A percentile compares a stretch with the other conserved stretches of the same genome.
phyloP scores from a whole-genome alignment of 2,329 filamentous ascomycete species.

The Coniosporium tulheliwenetii region DNA sequence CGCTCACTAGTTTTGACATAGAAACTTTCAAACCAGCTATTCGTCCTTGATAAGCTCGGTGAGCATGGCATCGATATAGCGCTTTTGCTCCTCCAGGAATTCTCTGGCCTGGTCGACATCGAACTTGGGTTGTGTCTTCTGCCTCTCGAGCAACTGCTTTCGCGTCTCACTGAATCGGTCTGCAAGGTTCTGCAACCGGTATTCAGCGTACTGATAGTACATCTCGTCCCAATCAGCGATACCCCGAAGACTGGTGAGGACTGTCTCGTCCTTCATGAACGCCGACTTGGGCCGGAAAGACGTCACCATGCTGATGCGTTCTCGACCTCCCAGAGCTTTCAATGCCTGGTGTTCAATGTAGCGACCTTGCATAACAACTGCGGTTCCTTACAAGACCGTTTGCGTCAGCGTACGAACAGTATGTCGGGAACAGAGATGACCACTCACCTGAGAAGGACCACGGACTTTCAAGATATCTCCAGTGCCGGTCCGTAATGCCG shows the following conservation, averaged over 20 bases:
- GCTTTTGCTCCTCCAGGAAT: conserved; percentile 17
- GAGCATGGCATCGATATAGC: conserved; percentile 18
- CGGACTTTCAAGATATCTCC: too few species aligned
- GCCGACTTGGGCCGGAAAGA: conserved; percentile 45
- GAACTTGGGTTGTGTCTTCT: conserved; percentile 13
- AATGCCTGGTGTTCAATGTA: too few species aligned
- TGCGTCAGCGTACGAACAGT: too few species aligned
- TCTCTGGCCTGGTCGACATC: conserved; percentile 16
- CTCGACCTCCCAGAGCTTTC: conserved; percentile 41
- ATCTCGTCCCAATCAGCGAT: conserved; percentile 42
- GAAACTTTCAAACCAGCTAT: background rate
- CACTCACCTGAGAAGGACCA: too few species aligned
- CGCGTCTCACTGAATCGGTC: conserved; percentile 36
- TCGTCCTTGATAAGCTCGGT: conserved; percentile 8
- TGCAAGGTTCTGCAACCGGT: conserved; percentile 47
- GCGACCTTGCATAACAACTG: too few species aligned
- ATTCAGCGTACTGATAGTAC: conserved; percentile 46
- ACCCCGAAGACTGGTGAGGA: conserved; percentile 42
- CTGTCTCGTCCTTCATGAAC: conserved; percentile 42
- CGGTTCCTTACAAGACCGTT: too few species aligned
- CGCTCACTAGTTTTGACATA: too few species aligned
- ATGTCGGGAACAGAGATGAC: too few species aligned
- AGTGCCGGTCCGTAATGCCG: too few species aligned
- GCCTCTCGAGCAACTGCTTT: conserved; percentile 24
- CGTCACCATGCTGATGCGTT: conserved; percentile 52